Evolutionary conservation across 257 asterid species (phyloP).

Genomic region (Scutellaria minor): DNA sequence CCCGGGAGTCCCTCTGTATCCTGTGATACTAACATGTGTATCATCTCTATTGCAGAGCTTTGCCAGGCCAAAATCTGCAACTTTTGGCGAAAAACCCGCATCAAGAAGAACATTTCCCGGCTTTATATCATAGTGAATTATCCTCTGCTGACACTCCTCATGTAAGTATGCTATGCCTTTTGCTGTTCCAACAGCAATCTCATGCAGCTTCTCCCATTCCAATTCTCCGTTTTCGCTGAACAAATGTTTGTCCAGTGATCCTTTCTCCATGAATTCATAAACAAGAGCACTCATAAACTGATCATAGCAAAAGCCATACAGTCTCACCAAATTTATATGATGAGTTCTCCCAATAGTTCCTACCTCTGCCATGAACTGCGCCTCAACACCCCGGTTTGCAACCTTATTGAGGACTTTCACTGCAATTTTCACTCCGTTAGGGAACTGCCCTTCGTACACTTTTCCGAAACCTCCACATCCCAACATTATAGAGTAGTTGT

Average conservation of each 20-base stretch:
- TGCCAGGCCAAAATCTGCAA: slow-evolving; percentile 50
- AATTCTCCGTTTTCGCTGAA: slow-evolving; percentile 30
- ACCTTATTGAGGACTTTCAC: slow-evolving; percentile 42
- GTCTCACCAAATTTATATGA: slow-evolving; percentile 41
- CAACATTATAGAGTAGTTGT: slow-evolving; percentile 36
- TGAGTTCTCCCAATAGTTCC: slow-evolving; percentile 44
- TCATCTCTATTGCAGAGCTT: slow-evolving; percentile 46
- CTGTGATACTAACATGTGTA: slow-evolving; percentile 37
- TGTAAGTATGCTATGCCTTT: slow-evolving; percentile 50
- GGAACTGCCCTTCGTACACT: slow-evolving; percentile 41
- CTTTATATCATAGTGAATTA: slow-evolving; percentile 48
- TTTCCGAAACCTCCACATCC: slow-evolving; percentile 46
- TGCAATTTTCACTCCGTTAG: slow-evolving; percentile 42
- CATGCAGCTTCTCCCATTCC: slow-evolving; percentile 47
- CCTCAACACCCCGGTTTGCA: slow-evolving; percentile 27
- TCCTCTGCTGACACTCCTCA: slow-evolving; percentile 45
- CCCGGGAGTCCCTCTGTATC: too few relatives aligned
- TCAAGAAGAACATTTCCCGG: slow-evolving; percentile 52
- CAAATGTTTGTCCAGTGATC: slow-evolving; percentile 44
- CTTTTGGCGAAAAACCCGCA: slow-evolving; percentile 40
- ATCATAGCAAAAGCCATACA: slow-evolving; percentile 50
- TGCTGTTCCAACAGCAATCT: slow-evolving; percentile 50
- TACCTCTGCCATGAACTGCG: slow-evolving; percentile 51
- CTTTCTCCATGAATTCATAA: slow-evolving; percentile 49
- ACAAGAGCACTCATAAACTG: slow-evolving; percentile 44